Base-by-base conservation (phyloP, 768 basidiomycete genomes). In the Mycena albidolilacea region DNA sequence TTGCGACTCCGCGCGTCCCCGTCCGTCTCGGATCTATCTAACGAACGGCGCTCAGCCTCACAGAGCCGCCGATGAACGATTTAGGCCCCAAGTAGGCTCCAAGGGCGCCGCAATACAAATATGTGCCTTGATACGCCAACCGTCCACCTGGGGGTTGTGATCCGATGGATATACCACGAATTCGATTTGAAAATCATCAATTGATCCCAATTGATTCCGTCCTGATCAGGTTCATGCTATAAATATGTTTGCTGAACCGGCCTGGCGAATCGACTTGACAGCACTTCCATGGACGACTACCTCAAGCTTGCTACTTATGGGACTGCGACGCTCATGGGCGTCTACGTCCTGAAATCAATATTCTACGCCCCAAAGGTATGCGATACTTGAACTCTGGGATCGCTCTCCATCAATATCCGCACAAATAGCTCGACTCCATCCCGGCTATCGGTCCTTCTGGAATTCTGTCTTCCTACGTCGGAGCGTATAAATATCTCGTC, bases 391-490 rank as follows among this genome's bases (percentile, higher is more conserved):
- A 30, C 35, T 64, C 19, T 5, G 21, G 14, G n/a, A 11, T 38
- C 30, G 7, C 43, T 46, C 46, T 11, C 46, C 4, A 46, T 19
- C 14, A 70, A 57, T 46, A 14, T 39, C 15, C 3, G 41, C 1
- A n/a, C 5, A 12, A 63, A 44, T 23, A 74, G 73, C 69, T 74
- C 11, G 19, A 58, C 58, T 66, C 63, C 21, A 67, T 74, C 21
- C 73, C 76, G 2, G 71, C 73, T 7, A 58, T 72, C 59, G 76
- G 72, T 19, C 73, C 76, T 23, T 74, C 73, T 6, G 73, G 76
- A 23, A 23, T 46, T 30, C 38, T 76, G 21, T 64, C 72, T 2
- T 71, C 73, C 1, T 74, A 70, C 59, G 12, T 67, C 62, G 66
- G 70, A 17, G 68, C 66, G 10, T 72, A 67, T 21, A 21, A 50